Evolutionary conservation across 2,329 filamentous ascomycete genomes (phyloP), one percentile per base, ranked within the genome.

Genomic region (Trichoderma sp.): DNA sequence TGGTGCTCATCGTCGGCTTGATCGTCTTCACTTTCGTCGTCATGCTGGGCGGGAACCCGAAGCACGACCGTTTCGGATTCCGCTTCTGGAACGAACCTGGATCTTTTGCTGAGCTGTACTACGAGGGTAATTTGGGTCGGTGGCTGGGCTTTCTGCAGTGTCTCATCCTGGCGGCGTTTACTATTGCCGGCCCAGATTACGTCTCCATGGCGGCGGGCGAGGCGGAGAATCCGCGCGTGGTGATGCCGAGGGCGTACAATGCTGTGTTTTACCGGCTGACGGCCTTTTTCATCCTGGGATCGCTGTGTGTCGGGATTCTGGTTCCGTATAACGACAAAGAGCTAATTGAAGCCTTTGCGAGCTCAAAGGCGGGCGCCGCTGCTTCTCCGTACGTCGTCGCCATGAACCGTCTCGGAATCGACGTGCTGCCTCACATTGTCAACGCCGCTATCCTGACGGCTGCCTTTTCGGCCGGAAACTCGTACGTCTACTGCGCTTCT

Each of bases 1-100:
- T 94, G 3, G 75, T 94, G 2, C 85, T 94, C 65, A 92, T 93
- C 72, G 81, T 94, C 43, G 91, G 88, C 1, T 85, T 95, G 65
- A 87, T 95, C 75, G 76, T 89, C 74, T 95, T 93, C 82, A 95
- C 93, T 2, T 93, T 97, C 77, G 86, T 97, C 74, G 89, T 90
- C 74, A 95, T 96, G 91, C 82, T 96, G 1, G 94, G 93, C 8
- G 94, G 92, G 3, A 96, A 95, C 75, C 94, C 94, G 0, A 79
- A 89, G 1, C 84, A 88, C 47, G 91, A 95, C 75, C 84, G 88
- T 0, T 93, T 93, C 73, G 93, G 93, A 1, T 95, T 95, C 78
- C 86, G 80, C 0, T 89, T 87, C 79, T 92, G 89, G 88, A 83
- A 86, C 4, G 82, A 88, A 0, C 93, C 92, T 0, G 93, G 93